A percentile compares a stretch with the other conserved stretches of the same genome.
These are phyloP conservation scores for Trichoderma parareesei DNA, from an alignment of 495 filamentous ascomycete genomes.

Conservation along the genomic window DNA sequence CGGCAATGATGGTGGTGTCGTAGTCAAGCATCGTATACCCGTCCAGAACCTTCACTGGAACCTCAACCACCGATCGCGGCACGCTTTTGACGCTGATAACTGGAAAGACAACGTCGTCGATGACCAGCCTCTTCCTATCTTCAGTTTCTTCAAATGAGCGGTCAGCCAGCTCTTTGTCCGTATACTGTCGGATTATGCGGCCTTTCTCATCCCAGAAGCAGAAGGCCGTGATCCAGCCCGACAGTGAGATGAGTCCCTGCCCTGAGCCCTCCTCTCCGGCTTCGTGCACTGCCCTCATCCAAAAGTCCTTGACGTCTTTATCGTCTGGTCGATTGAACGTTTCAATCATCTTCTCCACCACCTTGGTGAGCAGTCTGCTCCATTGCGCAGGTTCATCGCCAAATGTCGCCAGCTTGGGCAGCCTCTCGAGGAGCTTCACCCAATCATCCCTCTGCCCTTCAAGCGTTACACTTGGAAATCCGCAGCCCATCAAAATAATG, in stretches of 20 bases:
- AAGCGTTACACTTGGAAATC: slow-evolving; percentile 35
- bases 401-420: slow-evolving; percentile 19
- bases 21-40: neutral
- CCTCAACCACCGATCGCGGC: neutral
- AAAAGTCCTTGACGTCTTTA: slow-evolving; percentile 22
- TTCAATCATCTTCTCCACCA: slow-evolving; percentile 27
- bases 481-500: slow-evolving; percentile 29
- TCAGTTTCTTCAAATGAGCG: neutral
- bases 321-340: slow-evolving; percentile 27
- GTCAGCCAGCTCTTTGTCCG: neutral
- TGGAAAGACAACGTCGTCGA: neutral
- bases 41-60: neutral
- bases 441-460: slow-evolving; percentile 32
- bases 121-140: neutral
- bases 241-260: slow-evolving; percentile 27
- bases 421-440: slow-evolving; percentile 27
- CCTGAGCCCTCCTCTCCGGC: slow-evolving; percentile 20
- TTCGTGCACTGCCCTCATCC: slow-evolving; percentile 27
- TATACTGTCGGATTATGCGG: neutral
- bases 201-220: slow-evolving; percentile 36
- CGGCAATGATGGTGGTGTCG: neutral
- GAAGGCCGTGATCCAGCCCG: slow-evolving; percentile 37
- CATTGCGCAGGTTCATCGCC: slow-evolving; percentile 26
- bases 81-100: neutral
- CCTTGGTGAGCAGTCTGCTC: slow-evolving; percentile 21